Conservation (phyloP, 2,329 filamentous ascomycete species). For the Orbilia quercus region DNA sequence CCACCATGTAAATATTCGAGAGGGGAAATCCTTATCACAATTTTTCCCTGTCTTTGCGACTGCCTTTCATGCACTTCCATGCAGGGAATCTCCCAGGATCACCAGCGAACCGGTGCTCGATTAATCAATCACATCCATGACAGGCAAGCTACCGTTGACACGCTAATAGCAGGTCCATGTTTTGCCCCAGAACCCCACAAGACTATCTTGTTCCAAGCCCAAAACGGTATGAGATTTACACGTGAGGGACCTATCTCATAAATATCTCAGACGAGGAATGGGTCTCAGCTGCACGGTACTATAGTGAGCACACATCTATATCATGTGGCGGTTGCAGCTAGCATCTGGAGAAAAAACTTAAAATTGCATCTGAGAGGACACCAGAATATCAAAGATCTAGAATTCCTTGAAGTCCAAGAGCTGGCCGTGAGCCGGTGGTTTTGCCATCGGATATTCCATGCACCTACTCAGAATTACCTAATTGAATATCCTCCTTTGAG, state of each 20-base stretch:
- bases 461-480: too few species aligned
- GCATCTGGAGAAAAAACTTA: too few species aligned
- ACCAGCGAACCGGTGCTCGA: too few species aligned
- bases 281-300: constrained; percentile 9
- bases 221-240: constrained; percentile 28
- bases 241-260: constrained; percentile 4
- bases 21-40: too few species aligned
- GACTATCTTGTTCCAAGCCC: constrained; percentile 22
- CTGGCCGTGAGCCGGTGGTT: too few species aligned
- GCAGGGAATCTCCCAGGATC: constrained; percentile 1
- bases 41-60: too few species aligned
- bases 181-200: constrained; percentile 37
- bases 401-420: too few species aligned
- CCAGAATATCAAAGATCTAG: too few species aligned
- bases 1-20: too few species aligned
- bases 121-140: neutral
- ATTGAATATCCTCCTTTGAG: too few species aligned
- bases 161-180: constrained; percentile 10
- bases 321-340: constrained; percentile 21
- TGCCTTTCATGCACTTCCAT: neutral
- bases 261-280: neutral
- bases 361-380: too few species aligned
- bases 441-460: too few species aligned
- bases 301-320: neutral
- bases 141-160: constrained; percentile 4